A percentile compares a stretch with the other conserved stretches of the same genome.
These are phyloP conservation scores for Penstemon barbatus DNA, from an alignment of 257 asterid genomes.

Conservation along the genomic window DNA sequence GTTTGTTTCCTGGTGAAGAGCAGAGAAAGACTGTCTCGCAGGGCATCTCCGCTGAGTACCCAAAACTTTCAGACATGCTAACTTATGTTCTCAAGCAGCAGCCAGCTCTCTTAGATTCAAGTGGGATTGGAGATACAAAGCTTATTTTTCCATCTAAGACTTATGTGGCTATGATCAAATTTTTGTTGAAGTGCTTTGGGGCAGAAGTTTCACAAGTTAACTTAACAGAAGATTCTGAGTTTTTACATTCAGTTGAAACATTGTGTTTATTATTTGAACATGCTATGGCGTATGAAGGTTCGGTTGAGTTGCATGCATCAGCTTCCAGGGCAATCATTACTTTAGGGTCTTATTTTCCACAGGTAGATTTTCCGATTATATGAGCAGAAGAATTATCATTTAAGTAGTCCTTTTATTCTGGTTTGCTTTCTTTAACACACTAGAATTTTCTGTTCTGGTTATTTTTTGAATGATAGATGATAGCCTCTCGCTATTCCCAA, in stretches of 20 bases:
- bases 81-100: slow-evolving; percentile 72
- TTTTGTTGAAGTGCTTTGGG: slow-evolving; percentile 91
- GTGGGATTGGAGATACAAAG: slow-evolving; percentile 50
- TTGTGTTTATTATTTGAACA: slow-evolving; percentile 75
- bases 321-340: slow-evolving; percentile 89
- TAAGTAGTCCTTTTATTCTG: slow-evolving; percentile 18
- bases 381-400: slow-evolving; percentile 16
- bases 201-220: slow-evolving; percentile 53
- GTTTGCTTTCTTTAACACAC: slow-evolving; percentile 15
- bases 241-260: slow-evolving; percentile 52
- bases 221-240: slow-evolving; percentile 46
- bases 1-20: slow-evolving; percentile 85
- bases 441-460: slow-evolving; percentile 23
- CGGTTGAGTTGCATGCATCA: slow-evolving; percentile 86
- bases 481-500: slow-evolving; percentile 71
- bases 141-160: slow-evolving; percentile 74
- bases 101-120: slow-evolving; percentile 55
- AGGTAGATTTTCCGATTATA: slow-evolving; percentile 47
- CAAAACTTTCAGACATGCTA: slow-evolving; percentile 80
- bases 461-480: slow-evolving; percentile 53
- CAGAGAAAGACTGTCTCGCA: slow-evolving; percentile 49
- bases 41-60: slow-evolving; percentile 51
- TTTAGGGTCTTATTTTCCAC: slow-evolving; percentile 71
- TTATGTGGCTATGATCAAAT: slow-evolving; percentile 80
- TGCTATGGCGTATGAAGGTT: slow-evolving; percentile 86